Base-by-base conservation (phyloP, 1,284 basidiomycete genomes). In the Taiwanofungus camphoratus region DNA sequence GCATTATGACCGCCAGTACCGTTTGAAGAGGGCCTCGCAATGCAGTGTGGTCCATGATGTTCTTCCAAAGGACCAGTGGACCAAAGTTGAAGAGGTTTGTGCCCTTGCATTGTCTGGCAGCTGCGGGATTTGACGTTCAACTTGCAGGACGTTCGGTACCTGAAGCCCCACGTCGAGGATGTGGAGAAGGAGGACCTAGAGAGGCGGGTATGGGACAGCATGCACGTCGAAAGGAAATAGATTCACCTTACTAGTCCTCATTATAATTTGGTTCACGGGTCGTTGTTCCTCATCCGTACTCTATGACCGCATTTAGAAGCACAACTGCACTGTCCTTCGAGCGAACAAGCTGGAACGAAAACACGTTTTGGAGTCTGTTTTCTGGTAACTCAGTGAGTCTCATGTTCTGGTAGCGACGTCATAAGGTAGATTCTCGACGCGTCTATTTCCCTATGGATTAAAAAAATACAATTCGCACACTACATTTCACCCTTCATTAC, bases 1-100 rank as follows among this genome's bases (percentile, higher is more conserved):
- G 70, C 62, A 72, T 23, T 98, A 95, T 68, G 94, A 98, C 77
- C 90, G 95, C 50, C 82, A 81, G 45, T 97, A 74, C 79, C 90
- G 96, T 54, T 73, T 96, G 65, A 89, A 92, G 62, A 73, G 83
- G 37, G 92, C 93, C 27, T 79, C 82, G 38, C 87, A 93, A 53
- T 77, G 81, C 49, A 87, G 84, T 48, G 74, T 94, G 47, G 66
- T 89, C 40, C 94, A 98, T 69, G 77, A 80, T 43, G 74, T 83
- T 29, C 76, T 98, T 16, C 82, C 92, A 52, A 91, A 92, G 67
- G 83, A 85, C 29, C 71, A 94, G 64, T 96, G 92, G 93, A 69
- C 79, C 41, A 79, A 76, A 51, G 68, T 79, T 6, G 77, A 81
- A 54, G 83, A 97, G 69, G 94, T 96, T 54, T 53, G 76, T 65